Percentiles rank a stretch among this genome's conserved stretches.
Conservation (phyloP, 2,329 filamentous ascomycete species). For the Scorias spongiosa region DNA sequence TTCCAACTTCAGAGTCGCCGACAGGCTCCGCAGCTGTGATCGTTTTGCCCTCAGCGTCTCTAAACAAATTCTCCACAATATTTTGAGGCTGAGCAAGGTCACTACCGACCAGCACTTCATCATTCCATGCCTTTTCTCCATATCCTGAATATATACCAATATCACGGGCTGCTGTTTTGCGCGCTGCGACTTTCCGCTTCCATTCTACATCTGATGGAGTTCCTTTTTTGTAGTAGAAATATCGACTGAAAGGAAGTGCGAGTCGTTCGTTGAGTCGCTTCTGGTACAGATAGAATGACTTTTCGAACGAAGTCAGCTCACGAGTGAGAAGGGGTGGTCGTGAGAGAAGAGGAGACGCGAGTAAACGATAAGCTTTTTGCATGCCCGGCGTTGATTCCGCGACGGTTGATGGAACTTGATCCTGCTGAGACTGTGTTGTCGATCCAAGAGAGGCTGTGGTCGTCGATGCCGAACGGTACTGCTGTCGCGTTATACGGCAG, state of each 20-base stretch:
- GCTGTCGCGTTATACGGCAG: slow-evolving; percentile 24
- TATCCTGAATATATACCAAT: slow-evolving; percentile 72
- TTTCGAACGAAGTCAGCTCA: slow-evolving; percentile 73
- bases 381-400: slow-evolving; percentile 33
- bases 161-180: slow-evolving; percentile 66
- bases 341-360: slow-evolving; percentile 65
- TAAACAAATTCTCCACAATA: slow-evolving; percentile 53
- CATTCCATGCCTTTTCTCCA: slow-evolving; percentile 66
- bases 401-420: slow-evolving; percentile 1
- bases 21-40: slow-evolving; percentile 34
- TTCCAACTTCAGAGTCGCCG: slow-evolving; percentile 22
- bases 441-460: slow-evolving; percentile 21
- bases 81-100: slow-evolving; percentile 47
- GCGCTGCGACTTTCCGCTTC: slow-evolving; percentile 69
- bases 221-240: slow-evolving; percentile 89
- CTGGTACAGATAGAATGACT: slow-evolving; percentile 91
- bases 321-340: slow-evolving; percentile 79
- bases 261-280: slow-evolving; percentile 90
- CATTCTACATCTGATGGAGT: slow-evolving; percentile 76
- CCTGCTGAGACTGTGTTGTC: slow-evolving; percentile 14
- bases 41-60: slow-evolving; percentile 49
- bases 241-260: slow-evolving; percentile 69
- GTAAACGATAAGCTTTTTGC: slow-evolving; percentile 28
- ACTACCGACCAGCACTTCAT: slow-evolving; percentile 70
- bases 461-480: slow-evolving; percentile 20